Conservation (phyloP, 768 basidiomycete genomes). For the Hirschioporus abietinus region DNA sequence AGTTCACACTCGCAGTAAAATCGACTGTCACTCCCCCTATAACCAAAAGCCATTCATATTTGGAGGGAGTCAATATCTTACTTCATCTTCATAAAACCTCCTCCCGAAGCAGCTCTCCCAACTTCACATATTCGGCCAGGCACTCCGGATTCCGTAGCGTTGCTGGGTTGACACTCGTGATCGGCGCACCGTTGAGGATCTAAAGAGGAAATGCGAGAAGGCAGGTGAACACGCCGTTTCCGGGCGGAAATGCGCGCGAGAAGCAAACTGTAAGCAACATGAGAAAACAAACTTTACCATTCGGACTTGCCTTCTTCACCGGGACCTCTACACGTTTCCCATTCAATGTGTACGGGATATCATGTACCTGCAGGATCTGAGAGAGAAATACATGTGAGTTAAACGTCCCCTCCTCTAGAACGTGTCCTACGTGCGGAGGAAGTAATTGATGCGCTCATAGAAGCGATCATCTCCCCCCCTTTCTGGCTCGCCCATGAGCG, state of each 20-base stretch:
- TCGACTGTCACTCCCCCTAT: background rate
- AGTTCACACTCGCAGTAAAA: background rate
- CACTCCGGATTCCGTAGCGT: slow-evolving; percentile 74
- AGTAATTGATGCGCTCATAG: background rate
- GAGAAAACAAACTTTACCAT: background rate
- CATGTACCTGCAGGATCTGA: slow-evolving; percentile 63
- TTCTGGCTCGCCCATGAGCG: too few relatives aligned
- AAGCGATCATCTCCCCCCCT: background rate
- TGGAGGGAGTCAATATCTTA: background rate
- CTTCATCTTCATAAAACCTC: slow-evolving; percentile 31
- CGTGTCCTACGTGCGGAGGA: background rate
- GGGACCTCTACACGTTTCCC: slow-evolving; percentile 78
- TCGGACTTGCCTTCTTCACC: slow-evolving; percentile 56
- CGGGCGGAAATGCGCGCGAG: slow-evolving; percentile 9
- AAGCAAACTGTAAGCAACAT: slow-evolving; percentile 8
- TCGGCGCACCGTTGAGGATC: slow-evolving; percentile 76
- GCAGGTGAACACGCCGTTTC: slow-evolving; percentile 13
- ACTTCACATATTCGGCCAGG: slow-evolving; percentile 52
- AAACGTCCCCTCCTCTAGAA: background rate
- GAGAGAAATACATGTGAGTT: slow-evolving; percentile 12
- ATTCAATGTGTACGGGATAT: slow-evolving; percentile 77
- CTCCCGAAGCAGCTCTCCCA: slow-evolving; percentile 44
- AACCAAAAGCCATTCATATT: background rate
- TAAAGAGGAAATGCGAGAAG: slow-evolving; percentile 24
- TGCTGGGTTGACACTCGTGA: slow-evolving; percentile 62